Evolutionary conservation across 148 eudicot genomes (phyloP), one percentile per base, ranked within the genome.

Genomic region (Chenopodium berlandieri): DNA sequence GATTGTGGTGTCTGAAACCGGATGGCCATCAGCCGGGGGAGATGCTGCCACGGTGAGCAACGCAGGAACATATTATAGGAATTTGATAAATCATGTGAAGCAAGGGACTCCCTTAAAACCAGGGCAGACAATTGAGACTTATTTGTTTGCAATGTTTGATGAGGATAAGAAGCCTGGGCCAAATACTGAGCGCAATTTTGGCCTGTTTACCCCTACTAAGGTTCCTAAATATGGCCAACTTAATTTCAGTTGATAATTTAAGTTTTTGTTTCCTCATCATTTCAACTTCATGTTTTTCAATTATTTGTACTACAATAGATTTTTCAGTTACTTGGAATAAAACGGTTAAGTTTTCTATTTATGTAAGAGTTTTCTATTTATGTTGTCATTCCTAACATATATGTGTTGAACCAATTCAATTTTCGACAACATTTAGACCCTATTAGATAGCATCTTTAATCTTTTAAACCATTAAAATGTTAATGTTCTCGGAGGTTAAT

Each of bases 111-210:
- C 90, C 4, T 31, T 67, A 71, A 86, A 79, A 47, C 64, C 60
- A 9, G 80, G 82, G 37, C 19, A 32, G 78, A 77, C 80, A 9
- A 67, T 85, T 8, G 89, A 86, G 20, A 81, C 85, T 8, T 89
- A 89, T 56, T 70, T 86, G 80, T 88, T 86, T 78, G 88, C 85
- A 48, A 81, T 86, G 87, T 88, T 79, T 75, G 90, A 88, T 67
- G 90, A 88, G 75, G 30, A 88, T 54, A 19, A 60, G 9, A 86
- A 83, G 30, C 77, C 63, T 0, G 87, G 65, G 3, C 79, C 70
- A 46, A 34, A 27, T 2, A 64, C 54, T 25, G 91, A 89, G 85
- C 79, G 67, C 50, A 58, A 85, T 65, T 89, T 89, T 46, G 89
- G 91, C 22, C 76, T 86, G 7, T 89, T 89, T 50, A 78, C 65